phyloP scores from a whole-genome alignment of 2,329 filamentous ascomycete genomes.

The Claviceps maximensis region DNA sequence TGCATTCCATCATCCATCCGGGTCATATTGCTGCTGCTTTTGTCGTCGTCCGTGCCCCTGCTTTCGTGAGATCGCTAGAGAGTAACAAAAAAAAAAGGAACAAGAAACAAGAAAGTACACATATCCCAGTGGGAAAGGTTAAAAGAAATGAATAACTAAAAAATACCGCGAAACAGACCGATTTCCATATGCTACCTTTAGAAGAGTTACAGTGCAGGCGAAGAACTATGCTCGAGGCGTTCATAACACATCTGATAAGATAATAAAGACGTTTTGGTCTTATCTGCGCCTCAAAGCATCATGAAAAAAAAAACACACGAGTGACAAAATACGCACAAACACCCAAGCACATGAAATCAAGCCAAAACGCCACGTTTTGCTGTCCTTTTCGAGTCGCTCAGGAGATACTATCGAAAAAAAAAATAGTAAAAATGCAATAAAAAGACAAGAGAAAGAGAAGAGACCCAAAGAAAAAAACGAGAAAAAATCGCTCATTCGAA shows the following conservation, averaged over 20 bases:
- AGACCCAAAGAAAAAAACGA: not conserved
- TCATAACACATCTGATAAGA: not conserved
- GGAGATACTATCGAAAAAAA: not conserved
- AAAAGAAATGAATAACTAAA: too few relatives aligned
- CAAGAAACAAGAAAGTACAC: not conserved
- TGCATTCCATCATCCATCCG: not conserved
- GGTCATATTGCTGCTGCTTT: not conserved
- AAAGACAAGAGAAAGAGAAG: not conserved
- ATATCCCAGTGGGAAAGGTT: not conserved
- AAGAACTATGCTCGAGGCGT: not conserved
- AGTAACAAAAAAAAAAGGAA: constrained; percentile 4
- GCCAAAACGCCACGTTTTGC: constrained; percentile 2
- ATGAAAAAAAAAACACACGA: not conserved
- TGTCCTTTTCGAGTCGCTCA: not conserved
- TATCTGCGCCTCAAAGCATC: not conserved
- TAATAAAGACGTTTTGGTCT: not conserved
- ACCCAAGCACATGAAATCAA: not conserved
- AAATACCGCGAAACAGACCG: not conserved
- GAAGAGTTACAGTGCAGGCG: constrained; percentile 1
- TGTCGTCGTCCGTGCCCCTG: not conserved
- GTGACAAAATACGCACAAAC: not conserved
- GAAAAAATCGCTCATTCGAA: not conserved
- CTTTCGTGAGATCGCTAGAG: not conserved
- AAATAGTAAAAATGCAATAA: not conserved
- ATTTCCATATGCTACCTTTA: not conserved